phyloP scores from a whole-genome alignment of 345 rosid species.

The Alliaria petiolata region DNA sequence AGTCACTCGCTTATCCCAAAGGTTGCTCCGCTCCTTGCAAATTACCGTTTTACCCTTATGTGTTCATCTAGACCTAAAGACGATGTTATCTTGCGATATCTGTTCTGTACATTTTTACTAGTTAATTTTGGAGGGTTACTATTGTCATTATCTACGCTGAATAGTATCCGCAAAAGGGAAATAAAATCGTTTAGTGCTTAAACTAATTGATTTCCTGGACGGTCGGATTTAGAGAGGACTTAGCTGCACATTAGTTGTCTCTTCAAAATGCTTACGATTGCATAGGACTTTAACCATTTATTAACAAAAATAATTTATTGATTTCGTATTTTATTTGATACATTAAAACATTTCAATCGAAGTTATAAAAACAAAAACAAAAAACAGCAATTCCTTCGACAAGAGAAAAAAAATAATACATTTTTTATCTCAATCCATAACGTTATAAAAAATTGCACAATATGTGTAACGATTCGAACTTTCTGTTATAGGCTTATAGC shows the following conservation, averaged over 20 bases:
- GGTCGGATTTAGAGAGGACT: slow-evolving; percentile 20
- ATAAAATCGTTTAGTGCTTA: neutral
- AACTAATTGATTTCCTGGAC: slow-evolving; percentile 18
- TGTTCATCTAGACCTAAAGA: neutral
- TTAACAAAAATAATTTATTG: neutral
- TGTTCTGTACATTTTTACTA: neutral
- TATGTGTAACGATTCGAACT: neutral
- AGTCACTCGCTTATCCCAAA: slow-evolving; percentile 22
- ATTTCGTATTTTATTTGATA: neutral
- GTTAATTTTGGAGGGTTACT: neutral
- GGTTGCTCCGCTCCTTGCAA: neutral
- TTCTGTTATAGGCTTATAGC: neutral
- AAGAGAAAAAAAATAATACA: too few relatives aligned
- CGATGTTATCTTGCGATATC: too few relatives aligned
- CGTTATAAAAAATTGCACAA: too few relatives aligned
- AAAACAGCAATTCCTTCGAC: too few relatives aligned
- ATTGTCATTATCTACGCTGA: neutral
- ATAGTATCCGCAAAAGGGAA: neutral
- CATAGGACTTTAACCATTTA: neutral
- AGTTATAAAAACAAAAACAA: too few relatives aligned
- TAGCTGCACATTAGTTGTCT: slow-evolving; percentile 31
- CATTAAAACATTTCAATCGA: neutral
- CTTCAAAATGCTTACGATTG: slow-evolving; percentile 32
- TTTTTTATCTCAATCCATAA: too few relatives aligned
- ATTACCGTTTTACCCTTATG: neutral